Evolutionary conservation across 2,329 filamentous ascomycete genomes (phyloP), one percentile per base, ranked within the genome.

Genomic region (Colletotrichum gigasporum): DNA sequence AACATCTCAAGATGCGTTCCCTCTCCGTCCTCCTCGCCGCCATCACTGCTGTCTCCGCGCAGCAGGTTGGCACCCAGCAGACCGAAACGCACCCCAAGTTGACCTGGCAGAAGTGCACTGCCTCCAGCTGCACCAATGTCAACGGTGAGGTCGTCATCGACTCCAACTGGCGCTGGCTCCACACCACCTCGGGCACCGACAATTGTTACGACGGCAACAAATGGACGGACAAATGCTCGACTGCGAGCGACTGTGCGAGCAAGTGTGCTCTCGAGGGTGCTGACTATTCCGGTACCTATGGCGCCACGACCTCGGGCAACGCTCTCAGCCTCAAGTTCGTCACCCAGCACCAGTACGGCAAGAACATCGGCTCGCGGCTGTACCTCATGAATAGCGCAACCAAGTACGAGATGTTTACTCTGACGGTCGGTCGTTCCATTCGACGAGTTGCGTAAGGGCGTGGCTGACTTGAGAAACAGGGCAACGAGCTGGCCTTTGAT

Each of bases 401-500:
- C 65, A 83, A 82, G 61, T 91, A 91, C 72, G 76, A 89, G 76
- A 82, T 85, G 71, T 86, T 90, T 76, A 82, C 86, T 52, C 78
- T 90, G 58, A 78, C 85, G 58, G n/a, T n/a, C n/a, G n/a, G n/a
- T n/a, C n/a, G n/a, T n/a, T n/a, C n/a, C n/a, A n/a, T n/a, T n/a
- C n/a, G n/a, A n/a, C n/a, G n/a, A n/a, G n/a, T n/a, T n/a, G n/a
- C n/a, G n/a, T n/a, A n/a, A n/a, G n/a, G n/a, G n/a, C n/a, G n/a
- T n/a, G n/a, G n/a, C n/a, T n/a, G n/a, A n/a, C n/a, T n/a, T n/a
- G n/a, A n/a, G n/a, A n/a, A n/a, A n/a, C n/a, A n/a, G n/a, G 85
- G 85, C 76, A 81, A 87, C 71, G 88, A 91, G 74, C 85, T 91
- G 73, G 85, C 86, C 32, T 90, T 91, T 63, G 87, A 90, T 56